Conservation (phyloP, 495 filamentous ascomycete species). For the Hypoxylon subgilvum region DNA sequence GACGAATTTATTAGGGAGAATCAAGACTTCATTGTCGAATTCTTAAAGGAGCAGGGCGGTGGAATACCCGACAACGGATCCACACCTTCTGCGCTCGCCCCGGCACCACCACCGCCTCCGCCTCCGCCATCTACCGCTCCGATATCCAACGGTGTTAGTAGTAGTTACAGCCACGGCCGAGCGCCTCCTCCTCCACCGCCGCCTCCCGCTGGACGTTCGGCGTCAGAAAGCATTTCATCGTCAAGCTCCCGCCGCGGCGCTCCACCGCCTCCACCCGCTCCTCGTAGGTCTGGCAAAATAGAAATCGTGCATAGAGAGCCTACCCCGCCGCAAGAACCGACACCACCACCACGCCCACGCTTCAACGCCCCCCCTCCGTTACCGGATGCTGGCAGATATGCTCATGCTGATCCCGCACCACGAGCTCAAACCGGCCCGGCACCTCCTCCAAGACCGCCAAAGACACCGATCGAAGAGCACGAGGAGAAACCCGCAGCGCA, state of each 20-base stretch:
- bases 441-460: conserved; percentile 85
- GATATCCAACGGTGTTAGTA: conserved; percentile 11
- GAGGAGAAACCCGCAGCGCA: conserved; percentile 48
- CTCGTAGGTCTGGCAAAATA: conserved; percentile 63
- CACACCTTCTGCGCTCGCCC: conserved; percentile 38
- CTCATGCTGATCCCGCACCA: conserved; percentile 61
- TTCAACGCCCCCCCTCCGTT: conserved; percentile 86
- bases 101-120: conserved; percentile 63
- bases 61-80: conserved; percentile 18
- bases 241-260: conserved; percentile 35
- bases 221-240: conserved; percentile 44
- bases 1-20: conserved; percentile 92
- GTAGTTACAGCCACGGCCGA: conserved; percentile 37
- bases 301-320: conserved; percentile 54
- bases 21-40: conserved; percentile 92
- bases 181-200: conserved; percentile 65
- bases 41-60: conserved; percentile 77
- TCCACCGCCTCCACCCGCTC: conserved; percentile 82
- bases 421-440: conserved; percentile 74
- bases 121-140: conserved; percentile 46
- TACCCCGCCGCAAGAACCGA: conserved; percentile 63
- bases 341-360: conserved; percentile 59
- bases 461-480: conserved; percentile 77
- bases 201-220: conserved; percentile 69
- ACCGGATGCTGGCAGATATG: conserved; percentile 83